Base-by-base conservation (phyloP, 768 basidiomycete genomes). In the Suillus plorans region DNA sequence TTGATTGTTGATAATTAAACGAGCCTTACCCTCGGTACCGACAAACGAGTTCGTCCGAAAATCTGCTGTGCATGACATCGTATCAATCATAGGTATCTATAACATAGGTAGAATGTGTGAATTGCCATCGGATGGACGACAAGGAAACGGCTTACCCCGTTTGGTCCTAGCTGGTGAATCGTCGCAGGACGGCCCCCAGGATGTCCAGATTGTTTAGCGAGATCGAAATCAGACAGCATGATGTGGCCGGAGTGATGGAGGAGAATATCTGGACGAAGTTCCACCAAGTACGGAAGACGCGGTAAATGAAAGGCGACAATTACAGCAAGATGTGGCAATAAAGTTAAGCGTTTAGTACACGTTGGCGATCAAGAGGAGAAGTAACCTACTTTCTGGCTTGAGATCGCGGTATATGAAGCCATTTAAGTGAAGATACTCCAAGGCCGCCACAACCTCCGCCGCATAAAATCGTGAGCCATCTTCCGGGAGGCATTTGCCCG, bases 371-470 rank as follows among this genome's bases (percentile, higher is more conserved):
- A 22, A 59, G 64, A 67, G 61, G 50, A 62, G 47, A 44, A 44
- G 55, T 49, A 39, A 84, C 97, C 71, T 80, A 99, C 97, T 99
- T 81, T 99, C 97, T 39, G 97, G 97, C 79, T 99, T 99, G 62
- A 99, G 86, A 84, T 99, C 97, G 63, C 97, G 89, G 80, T 99
- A 99, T 71, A 99, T 99, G 81, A 96, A 99, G 34, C 97, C 97
- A 89, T 98, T 99, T 64, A 99, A 86, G 83, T 99, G 97, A 63
- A 99, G 84, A 76, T 99, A 99, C 82, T 99, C 97, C 74, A 99
- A 81, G 31, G 97, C 97, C 53, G 97, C 96, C 62, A 92, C 91
- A 39, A 99, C 97, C 81, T 99, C 97, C 68, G 97, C 97, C 65
- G 97, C 97, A 76, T 99, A 99, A 81, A 99, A 99, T 63, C 95